Evolutionary conservation across 1,284 basidiomycete genomes (phyloP).

Genomic region (Exobasidium rhododendri): DNA sequence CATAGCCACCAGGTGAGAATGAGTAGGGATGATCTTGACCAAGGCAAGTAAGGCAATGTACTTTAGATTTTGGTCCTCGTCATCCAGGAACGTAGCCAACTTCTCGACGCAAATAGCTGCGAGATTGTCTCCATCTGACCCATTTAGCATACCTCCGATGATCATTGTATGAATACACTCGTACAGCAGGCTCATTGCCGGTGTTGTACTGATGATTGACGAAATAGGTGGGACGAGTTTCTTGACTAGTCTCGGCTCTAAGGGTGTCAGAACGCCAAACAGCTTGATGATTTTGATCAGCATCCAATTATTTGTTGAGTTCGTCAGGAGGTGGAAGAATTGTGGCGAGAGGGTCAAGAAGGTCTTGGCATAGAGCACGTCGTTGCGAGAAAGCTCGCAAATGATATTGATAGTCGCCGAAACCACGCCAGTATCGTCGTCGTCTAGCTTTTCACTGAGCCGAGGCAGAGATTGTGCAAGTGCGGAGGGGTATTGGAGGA

Average conservation of each 20-base stretch:
- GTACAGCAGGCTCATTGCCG: slow-evolving; percentile 91
- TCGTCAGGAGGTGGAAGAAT: slow-evolving; percentile 89
- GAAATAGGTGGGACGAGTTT: slow-evolving; percentile 91
- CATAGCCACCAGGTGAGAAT: slow-evolving; percentile 83
- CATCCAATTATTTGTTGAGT: slow-evolving; percentile 98
- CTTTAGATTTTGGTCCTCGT: slow-evolving; percentile 88
- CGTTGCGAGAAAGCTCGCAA: slow-evolving; percentile 73
- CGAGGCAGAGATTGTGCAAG: slow-evolving; percentile 55
- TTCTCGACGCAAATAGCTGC: slow-evolving; percentile 89
- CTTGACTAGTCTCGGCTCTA: slow-evolving; percentile 87
- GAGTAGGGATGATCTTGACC: slow-evolving; percentile 89
- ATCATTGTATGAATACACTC: slow-evolving; percentile 99
- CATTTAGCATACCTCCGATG: slow-evolving; percentile 82
- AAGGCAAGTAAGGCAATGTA: slow-evolving; percentile 94
- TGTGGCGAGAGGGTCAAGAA: slow-evolving; percentile 68
- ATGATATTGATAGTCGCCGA: slow-evolving; percentile 89
- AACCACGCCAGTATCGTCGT: slow-evolving; percentile 66
- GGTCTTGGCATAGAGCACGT: slow-evolving; percentile 25
- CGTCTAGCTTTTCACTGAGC: slow-evolving; percentile 67
- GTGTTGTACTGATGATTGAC: slow-evolving; percentile 89
- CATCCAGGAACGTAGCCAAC: slow-evolving; percentile 83
- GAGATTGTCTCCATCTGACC: slow-evolving; percentile 62
- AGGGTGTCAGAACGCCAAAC: slow-evolving; percentile 63
- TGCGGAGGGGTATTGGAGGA: slow-evolving; percentile 40
- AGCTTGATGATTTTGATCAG: slow-evolving; percentile 95